Base-by-base conservation (phyloP, 2,329 filamentous ascomycete genomes). In the Fusarium staphyleae region DNA sequence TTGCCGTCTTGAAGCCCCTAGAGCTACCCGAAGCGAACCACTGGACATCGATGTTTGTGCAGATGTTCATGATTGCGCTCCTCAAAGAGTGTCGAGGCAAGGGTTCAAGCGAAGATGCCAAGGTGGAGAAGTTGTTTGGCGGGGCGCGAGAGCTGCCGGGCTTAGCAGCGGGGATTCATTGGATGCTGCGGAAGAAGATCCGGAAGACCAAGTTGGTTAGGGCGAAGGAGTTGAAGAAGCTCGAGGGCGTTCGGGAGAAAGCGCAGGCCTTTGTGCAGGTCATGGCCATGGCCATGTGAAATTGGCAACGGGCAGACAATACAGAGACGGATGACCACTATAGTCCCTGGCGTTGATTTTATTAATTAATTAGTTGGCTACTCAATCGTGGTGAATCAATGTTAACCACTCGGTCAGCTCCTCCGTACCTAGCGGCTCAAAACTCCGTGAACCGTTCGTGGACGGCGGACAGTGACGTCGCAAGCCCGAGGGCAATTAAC, bases 21-120 rank as follows among this genome's bases (percentile, higher is more conserved):
- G 92, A 95, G 60, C 84, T 97, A 46, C 83, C 86, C 1, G 90
- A 90, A 62, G 74, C 96, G 43, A 89, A 91, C 68, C 77, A 84
- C 7, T 92, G 89, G 74, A 91, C 90, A 0, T 86, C 83, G 50
- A 84, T 84, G 18, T 95, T 98, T 69, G 80, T 93, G 37, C 91
- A 97, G 72, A 78, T 95, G 7, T 75, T 97, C 62, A 78, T 98
- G 13, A 86, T 95, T 41, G 89, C 86, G 2, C 74, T 92, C 11
- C 83, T 98, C 26, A 80, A 90, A 37, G 83, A 88, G 63, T 85
- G 86, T 13, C 71, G 75, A 53, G 68, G 72, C 24, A 76, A 79
- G 48, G 75, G 66, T 4, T 69, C 72, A 2, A 77, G 79, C 55
- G 80, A 86, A 57, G 82, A 87, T 51, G 78, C 79, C 47, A 77